Percentiles rank a stretch among this genome's conserved stretches.
Conservation (phyloP, 164 flowering plant species). For the Dillenia turbinata region DNA sequence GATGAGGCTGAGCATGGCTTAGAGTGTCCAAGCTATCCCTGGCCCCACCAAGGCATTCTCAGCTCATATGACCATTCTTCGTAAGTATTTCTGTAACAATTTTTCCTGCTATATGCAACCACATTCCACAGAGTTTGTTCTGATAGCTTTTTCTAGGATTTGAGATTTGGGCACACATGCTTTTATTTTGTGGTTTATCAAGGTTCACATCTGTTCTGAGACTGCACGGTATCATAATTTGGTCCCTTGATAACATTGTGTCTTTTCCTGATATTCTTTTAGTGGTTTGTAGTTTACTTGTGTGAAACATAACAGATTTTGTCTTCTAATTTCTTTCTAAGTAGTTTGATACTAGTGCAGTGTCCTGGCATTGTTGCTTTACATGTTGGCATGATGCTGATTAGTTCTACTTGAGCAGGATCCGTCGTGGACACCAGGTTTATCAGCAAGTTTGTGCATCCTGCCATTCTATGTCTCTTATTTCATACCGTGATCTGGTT, state of each 20-base stretch:
- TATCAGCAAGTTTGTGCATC: slow-evolving; percentile 79
- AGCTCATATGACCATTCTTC: slow-evolving; percentile 87
- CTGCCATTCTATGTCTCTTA: slow-evolving; percentile 69
- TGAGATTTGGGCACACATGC: no score
- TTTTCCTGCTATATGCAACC: no score
- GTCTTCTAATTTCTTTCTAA: no score
- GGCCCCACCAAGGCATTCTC: slow-evolving; percentile 88
- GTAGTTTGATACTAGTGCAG: no score
- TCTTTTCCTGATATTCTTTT: not conserved
- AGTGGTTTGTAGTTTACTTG: not conserved
- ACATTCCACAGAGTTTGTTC: no score
- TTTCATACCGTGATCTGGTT: slow-evolving; percentile 77
- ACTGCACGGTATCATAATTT: no score
- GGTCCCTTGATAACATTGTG: no score
- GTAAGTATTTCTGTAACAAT: slow-evolving; percentile 33
- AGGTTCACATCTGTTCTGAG: no score
- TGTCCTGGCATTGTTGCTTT: no score
- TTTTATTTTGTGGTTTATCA: no score
- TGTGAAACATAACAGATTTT: not conserved
- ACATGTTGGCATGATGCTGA: not conserved
- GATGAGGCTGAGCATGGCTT: slow-evolving; percentile 90
- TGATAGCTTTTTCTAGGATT: no score
- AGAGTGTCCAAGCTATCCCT: slow-evolving; percentile 64
- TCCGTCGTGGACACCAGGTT: slow-evolving; percentile 84
- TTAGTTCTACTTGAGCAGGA: slow-evolving; percentile 31